Evolutionary conservation across 2,329 filamentous ascomycete genomes (phyloP).

Genomic region (Fusarium sororula): DNA sequence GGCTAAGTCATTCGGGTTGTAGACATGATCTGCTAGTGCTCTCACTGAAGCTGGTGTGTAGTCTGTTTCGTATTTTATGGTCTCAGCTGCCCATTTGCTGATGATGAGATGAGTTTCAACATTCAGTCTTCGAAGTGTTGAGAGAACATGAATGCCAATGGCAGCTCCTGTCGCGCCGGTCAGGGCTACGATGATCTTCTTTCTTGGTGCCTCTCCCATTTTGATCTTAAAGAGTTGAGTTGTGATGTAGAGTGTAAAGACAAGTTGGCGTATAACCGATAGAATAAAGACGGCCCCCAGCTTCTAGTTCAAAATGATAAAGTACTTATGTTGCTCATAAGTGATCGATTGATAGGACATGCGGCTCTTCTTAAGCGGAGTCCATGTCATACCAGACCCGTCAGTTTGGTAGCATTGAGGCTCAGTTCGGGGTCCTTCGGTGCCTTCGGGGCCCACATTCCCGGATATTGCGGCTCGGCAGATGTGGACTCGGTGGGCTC

Average conservation of each 20-base stretch:
- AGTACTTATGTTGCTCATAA: not conserved
- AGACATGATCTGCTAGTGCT: constrained; percentile 50
- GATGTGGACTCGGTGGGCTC: constrained; percentile 9
- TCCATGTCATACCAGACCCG: not conserved
- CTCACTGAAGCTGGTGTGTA: constrained; percentile 46
- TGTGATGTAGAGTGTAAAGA: not conserved
- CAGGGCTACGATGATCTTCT: constrained; percentile 56
- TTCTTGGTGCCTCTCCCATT: not conserved
- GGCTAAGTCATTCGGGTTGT: constrained; percentile 55
- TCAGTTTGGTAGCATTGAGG: not conserved
- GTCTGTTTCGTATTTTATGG: constrained; percentile 58
- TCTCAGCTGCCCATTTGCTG: constrained; percentile 59
- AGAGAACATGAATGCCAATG: constrained; percentile 53
- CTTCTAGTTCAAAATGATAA: not conserved
- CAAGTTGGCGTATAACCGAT: not conserved
- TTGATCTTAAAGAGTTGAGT: not conserved
- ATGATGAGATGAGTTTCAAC: constrained; percentile 60
- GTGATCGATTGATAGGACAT: not conserved
- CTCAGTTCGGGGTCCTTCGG: not conserved
- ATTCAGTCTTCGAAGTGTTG: constrained; percentile 51
- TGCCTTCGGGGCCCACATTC: not conserved
- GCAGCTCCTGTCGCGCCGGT: constrained; percentile 60
- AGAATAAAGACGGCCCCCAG: not conserved
- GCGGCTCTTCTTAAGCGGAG: not conserved
- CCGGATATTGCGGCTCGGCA: not conserved